A percentile compares a stretch with the other conserved stretches of the same genome.
phyloP scores from a whole-genome alignment of 163 green algal species.

The Scenedesmus sp. region DNA sequence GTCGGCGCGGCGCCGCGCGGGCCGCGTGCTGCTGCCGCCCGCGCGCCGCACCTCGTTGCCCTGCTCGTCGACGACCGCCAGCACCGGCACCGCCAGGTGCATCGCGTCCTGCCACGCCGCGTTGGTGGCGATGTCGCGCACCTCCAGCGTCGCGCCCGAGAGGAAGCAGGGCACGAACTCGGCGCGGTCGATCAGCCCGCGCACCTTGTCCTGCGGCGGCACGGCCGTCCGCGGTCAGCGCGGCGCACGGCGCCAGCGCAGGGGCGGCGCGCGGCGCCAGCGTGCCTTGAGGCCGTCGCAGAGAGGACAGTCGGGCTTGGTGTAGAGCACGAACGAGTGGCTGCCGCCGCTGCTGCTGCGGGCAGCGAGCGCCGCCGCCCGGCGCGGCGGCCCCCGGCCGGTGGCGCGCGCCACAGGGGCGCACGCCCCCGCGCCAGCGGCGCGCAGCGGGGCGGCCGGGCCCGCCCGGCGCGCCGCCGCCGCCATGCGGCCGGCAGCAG shows the following conservation, averaged over 20 bases:
- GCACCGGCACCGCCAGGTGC: conserved; percentile 59
- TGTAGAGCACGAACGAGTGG: conserved; percentile 68
- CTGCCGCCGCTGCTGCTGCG: neutral
- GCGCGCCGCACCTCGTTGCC: conserved; percentile 47
- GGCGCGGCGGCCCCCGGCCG: too few relatives aligned
- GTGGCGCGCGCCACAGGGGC: too few relatives aligned
- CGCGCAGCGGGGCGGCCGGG: too few relatives aligned
- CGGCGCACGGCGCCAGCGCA: neutral
- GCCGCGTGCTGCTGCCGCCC: neutral
- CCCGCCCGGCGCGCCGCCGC: too few relatives aligned
- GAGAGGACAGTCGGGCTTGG: conserved; percentile 70
- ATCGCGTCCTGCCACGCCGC: conserved; percentile 59
- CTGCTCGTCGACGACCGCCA: conserved; percentile 47
- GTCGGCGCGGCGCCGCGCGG: too few relatives aligned
- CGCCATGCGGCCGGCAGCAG: too few relatives aligned
- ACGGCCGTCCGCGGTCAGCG: neutral
- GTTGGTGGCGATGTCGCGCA: conserved; percentile 60
- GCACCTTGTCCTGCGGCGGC: conserved; percentile 54
- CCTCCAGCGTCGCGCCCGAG: conserved; percentile 55
- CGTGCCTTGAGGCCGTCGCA: conserved; percentile 72
- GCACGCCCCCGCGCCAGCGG: too few relatives aligned
- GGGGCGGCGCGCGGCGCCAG: too few relatives aligned
- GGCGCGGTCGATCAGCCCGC: conserved; percentile 60
- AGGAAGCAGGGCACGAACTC: conserved; percentile 62
- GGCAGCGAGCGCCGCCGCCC: too few relatives aligned